These are phyloP conservation scores for Neurospora sp. DNA, from an alignment of 495 filamentous ascomycete species.

Conservation along the genomic window DNA sequence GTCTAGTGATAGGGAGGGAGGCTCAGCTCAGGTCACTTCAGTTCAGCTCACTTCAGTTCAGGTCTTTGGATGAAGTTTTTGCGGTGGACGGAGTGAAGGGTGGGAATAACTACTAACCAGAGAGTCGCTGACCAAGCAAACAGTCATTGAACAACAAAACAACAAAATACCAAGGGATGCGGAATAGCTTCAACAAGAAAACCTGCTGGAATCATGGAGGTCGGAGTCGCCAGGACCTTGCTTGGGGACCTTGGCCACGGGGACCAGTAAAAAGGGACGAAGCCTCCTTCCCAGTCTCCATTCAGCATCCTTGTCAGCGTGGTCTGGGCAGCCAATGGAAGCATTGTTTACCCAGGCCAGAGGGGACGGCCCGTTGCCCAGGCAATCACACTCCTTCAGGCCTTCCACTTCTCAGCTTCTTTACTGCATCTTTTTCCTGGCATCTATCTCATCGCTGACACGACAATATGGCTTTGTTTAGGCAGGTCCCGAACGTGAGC, in stretches of 20 bases:
- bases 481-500: not conserved
- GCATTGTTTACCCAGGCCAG: conserved; percentile 9
- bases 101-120: not conserved
- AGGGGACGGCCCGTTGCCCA: conserved; percentile 4
- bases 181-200: not conserved
- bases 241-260: not conserved
- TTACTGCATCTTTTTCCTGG: not conserved
- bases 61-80: not conserved
- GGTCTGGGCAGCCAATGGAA: conserved; percentile 4
- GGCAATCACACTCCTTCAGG: not conserved
- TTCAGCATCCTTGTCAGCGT: not conserved
- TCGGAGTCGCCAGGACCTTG: not conserved
- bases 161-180: not conserved
- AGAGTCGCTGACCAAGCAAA: conserved; percentile 3
- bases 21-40: not conserved
- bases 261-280: conserved; percentile 1
- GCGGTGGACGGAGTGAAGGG: not conserved
- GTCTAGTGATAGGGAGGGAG: not conserved
- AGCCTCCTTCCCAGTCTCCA: not conserved
- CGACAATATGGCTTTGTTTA: not conserved
- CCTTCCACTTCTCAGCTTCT: not conserved
- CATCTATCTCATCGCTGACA: too few relatives aligned
- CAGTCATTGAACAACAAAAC: not conserved
- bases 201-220: not conserved
- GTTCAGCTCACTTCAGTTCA: not conserved